Evolutionary conservation across 2,329 filamentous ascomycete species (phyloP).

Genomic region (Paramyrothecium roridum): DNA sequence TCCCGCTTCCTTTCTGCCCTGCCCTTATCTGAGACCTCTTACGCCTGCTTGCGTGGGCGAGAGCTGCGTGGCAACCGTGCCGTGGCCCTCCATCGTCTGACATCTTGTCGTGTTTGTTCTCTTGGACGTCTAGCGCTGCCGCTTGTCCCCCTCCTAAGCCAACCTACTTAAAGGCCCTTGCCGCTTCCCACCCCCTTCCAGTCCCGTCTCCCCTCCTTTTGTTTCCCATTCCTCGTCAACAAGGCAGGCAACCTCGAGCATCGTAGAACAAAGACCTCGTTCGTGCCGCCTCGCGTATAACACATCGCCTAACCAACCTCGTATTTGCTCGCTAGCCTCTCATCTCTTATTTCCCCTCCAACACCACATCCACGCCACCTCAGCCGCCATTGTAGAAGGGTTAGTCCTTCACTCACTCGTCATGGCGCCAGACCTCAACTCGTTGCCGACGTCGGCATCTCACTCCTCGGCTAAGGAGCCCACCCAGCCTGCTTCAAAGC

Average conservation of each 20-base stretch:
- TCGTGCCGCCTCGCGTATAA: too few species aligned
- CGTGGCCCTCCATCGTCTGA: not conserved
- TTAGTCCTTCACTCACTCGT: conserved; percentile 3
- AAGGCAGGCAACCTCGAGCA: too few species aligned
- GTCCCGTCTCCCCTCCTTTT: too few species aligned
- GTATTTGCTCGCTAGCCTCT: too few species aligned
- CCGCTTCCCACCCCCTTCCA: not conserved
- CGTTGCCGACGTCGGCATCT: conserved; percentile 52
- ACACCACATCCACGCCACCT: not conserved
- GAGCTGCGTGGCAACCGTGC: not conserved
- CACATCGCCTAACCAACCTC: too few species aligned
- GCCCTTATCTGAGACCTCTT: not conserved
- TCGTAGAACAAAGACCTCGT: too few species aligned
- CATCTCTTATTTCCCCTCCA: not conserved
- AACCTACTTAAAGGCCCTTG: not conserved
- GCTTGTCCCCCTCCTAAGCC: not conserved
- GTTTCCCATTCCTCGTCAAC: too few species aligned
- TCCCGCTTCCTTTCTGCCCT: not conserved
- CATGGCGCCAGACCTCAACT: conserved; percentile 75
- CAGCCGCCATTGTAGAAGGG: too few species aligned
- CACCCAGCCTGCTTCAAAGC: conserved; percentile 23
- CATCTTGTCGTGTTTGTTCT: not conserved
- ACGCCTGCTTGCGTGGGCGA: too few species aligned
- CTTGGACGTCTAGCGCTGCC: not conserved
- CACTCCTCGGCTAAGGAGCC: conserved; percentile 26